Conservation (phyloP, 208 protist genomes). For the Wallacemonas collosoma region DNA sequence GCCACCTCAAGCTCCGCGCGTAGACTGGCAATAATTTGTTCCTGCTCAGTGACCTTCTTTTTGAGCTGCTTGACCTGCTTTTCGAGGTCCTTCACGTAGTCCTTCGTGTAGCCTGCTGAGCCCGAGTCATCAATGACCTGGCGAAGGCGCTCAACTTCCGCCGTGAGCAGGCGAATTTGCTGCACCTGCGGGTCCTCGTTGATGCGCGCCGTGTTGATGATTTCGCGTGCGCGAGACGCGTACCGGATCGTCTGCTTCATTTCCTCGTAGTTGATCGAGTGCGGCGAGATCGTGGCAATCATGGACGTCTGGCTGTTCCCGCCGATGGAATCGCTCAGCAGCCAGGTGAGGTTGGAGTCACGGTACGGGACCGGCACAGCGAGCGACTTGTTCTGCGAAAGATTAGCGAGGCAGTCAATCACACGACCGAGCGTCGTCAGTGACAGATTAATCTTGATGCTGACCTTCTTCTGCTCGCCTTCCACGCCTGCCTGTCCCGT, state of each 20-base stretch:
- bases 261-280: slow-evolving; percentile 91
- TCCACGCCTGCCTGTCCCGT: slow-evolving; percentile 65
- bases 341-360: slow-evolving; percentile 86
- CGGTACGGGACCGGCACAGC: slow-evolving; percentile 68
- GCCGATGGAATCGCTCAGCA: slow-evolving; percentile 90
- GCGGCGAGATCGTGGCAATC: slow-evolving; percentile 94
- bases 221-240: slow-evolving; percentile 89
- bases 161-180: slow-evolving; percentile 52
- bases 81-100: slow-evolving; percentile 65
- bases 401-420: slow-evolving; percentile 77
- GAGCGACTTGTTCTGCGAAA: slow-evolving; percentile 40
- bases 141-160: slow-evolving; percentile 61
- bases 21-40: slow-evolving; percentile 48
- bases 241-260: slow-evolving; percentile 93
- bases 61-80: slow-evolving; percentile 37
- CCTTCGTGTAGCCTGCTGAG: slow-evolving; percentile 57
- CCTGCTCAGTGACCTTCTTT: slow-evolving; percentile 61
- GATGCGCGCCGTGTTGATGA: slow-evolving; percentile 89
- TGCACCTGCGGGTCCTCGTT: slow-evolving; percentile 92
- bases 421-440: slow-evolving; percentile 91
- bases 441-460: slow-evolving; percentile 79
- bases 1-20: slow-evolving; percentile 52
- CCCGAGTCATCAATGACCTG: slow-evolving; percentile 61
- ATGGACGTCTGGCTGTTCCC: slow-evolving; percentile 95
- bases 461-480: slow-evolving; percentile 43